Evolutionary conservation across 139 green algal species (phyloP).

Genomic region (Closterium sp.): DNA sequence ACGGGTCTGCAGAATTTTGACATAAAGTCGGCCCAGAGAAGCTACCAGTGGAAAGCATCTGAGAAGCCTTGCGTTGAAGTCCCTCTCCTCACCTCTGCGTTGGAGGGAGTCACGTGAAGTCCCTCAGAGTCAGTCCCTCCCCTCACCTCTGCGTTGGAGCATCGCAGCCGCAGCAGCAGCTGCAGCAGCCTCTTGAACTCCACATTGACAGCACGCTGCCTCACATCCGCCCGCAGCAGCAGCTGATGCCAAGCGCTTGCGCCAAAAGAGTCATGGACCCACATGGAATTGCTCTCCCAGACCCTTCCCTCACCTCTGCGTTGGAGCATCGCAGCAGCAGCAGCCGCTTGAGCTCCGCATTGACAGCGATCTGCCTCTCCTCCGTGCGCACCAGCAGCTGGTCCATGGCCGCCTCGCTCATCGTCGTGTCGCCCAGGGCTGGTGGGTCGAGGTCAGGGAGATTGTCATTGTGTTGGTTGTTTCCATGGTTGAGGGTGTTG

Average conservation of each 20-base stretch:
- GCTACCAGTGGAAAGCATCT: no score
- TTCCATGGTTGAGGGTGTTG: background rate
- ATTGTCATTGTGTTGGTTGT: background rate
- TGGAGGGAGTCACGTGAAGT: no score
- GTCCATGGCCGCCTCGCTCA: background rate
- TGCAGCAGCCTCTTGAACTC: background rate
- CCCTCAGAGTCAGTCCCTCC: no score
- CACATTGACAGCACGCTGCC: background rate
- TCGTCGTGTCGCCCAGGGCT: background rate
- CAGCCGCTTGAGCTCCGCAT: no score
- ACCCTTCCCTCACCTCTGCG: no score
- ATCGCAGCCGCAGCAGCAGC: background rate
- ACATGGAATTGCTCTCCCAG: no score
- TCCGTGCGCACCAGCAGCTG: background rate
- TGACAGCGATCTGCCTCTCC: background rate
- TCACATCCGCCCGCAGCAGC: background rate
- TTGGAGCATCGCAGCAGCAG: no score
- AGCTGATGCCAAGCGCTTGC: no score
- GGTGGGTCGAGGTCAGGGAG: background rate
- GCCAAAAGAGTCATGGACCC: no score
- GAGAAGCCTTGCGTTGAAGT: no score
- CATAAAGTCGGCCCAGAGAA: no score
- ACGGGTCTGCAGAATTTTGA: no score
- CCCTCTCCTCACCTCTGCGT: background rate
- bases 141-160: background rate